These are phyloP conservation scores for Boechera divaricarpa DNA, from an alignment of 345 rosid species.

Conservation along the genomic window DNA sequence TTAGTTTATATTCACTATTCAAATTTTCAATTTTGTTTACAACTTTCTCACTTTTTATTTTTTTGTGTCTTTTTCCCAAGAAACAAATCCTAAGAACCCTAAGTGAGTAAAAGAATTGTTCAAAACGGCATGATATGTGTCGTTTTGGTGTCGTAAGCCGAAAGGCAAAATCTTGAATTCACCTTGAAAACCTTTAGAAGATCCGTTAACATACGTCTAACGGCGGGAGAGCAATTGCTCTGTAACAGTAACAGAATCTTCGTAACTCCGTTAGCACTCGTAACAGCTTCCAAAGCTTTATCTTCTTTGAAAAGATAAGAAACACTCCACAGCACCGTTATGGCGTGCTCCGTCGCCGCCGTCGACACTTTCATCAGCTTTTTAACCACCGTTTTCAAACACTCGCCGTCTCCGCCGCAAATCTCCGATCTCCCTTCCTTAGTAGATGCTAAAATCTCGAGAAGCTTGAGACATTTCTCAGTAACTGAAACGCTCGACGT, in stretches of 20 bases:
- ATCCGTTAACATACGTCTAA: constrained; percentile 76
- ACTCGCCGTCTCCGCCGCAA: constrained; percentile 51
- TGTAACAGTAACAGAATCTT: constrained; percentile 85
- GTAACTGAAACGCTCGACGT: constrained; percentile 51
- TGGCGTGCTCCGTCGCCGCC: constrained; percentile 82
- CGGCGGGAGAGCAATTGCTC: constrained; percentile 87
- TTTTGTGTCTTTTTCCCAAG: not conserved
- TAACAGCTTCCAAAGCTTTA: constrained; percentile 66
- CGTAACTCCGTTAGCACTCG: constrained; percentile 66
- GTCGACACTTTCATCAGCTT: constrained; percentile 74
- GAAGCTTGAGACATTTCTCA: constrained; percentile 77
- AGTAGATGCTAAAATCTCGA: constrained; percentile 62
- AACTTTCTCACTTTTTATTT: not conserved
- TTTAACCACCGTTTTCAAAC: constrained; percentile 65
- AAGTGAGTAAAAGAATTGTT: constrained; percentile 33
- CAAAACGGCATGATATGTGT: constrained; percentile 96
- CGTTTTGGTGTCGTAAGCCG: constrained; percentile 85
- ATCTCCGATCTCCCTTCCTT: constrained; percentile 71
- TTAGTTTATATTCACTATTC: constrained; percentile 41
- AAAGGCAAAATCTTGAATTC: constrained; percentile 67
- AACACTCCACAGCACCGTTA: constrained; percentile 76
- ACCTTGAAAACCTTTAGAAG: constrained; percentile 71
- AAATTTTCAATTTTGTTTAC: constrained; percentile 45
- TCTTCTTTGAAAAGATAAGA: constrained; percentile 76
- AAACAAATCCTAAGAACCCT: constrained; percentile 30